Evolutionary conservation across 1,284 basidiomycete genomes (phyloP).

Genomic region (Entoloma clypeatum): DNA sequence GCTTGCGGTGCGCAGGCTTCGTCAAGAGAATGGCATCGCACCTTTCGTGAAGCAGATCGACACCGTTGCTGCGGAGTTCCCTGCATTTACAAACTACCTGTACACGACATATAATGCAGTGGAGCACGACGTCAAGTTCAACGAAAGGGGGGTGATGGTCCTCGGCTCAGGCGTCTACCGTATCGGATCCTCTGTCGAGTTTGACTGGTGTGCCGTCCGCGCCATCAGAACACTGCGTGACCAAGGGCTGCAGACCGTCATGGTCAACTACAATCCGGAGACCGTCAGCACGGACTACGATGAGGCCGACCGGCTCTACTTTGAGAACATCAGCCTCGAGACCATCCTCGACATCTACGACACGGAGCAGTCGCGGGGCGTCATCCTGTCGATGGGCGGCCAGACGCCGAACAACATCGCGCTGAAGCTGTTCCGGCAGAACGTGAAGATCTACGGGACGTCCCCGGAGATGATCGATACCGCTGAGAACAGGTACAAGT

Average conservation of each 20-base stretch:
- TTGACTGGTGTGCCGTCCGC: constrained; percentile 99
- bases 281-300: constrained; percentile 99
- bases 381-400: constrained; percentile 97
- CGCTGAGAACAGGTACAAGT: constrained; percentile 99
- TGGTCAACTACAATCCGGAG: constrained; percentile 99
- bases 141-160: constrained; percentile 94
- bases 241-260: constrained; percentile 93
- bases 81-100: constrained; percentile 97
- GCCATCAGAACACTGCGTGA: constrained; percentile 94
- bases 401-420: constrained; percentile 99
- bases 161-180: constrained; percentile 98
- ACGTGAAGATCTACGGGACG: constrained; percentile 97
- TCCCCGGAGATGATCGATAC: constrained; percentile 99
- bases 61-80: constrained; percentile 98
- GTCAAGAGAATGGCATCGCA: constrained; percentile 79
- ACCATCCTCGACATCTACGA: constrained; percentile 98
- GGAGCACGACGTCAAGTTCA: constrained; percentile 88
- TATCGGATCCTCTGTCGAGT: constrained; percentile 98
- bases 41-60: constrained; percentile 99
- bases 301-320: constrained; percentile 97
- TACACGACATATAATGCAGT: constrained; percentile 97
- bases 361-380: constrained; percentile 82
- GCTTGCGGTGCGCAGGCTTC: constrained; percentile 81
- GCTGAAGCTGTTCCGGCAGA: constrained; percentile 88
- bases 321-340: constrained; percentile 97